Evolutionary conservation across 2,329 filamentous ascomycete genomes (phyloP).

Genomic region (Sporothrix dimorphospora): DNA sequence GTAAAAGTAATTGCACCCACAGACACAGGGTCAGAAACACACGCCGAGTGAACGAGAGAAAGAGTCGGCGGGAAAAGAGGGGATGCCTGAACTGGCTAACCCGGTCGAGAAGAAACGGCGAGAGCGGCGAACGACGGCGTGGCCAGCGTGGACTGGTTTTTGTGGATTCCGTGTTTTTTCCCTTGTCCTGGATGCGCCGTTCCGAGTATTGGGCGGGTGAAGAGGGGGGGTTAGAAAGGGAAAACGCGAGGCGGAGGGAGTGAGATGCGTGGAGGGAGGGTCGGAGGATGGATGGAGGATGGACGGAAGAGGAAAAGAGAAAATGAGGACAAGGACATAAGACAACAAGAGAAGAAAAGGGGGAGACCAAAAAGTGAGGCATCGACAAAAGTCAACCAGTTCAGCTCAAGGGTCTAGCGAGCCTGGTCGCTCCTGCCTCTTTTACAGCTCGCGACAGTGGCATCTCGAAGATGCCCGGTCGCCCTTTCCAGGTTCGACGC

Average conservation of each 20-base stretch:
- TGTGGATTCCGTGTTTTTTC: slow-evolving; percentile 26
- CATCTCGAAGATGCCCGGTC: not conserved
- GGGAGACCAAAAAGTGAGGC: not conserved
- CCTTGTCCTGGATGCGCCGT: slow-evolving; percentile 22
- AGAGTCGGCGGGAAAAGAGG: not conserved
- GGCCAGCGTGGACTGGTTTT: slow-evolving; percentile 27
- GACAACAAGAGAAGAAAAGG: not conserved
- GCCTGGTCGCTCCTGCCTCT: slow-evolving; percentile 10
- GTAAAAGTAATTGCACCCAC: not conserved
- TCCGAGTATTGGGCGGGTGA: slow-evolving; percentile 14
- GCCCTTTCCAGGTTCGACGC: not conserved
- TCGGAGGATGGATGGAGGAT: slow-evolving; percentile 1
- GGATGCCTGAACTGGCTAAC: slow-evolving; percentile 20
- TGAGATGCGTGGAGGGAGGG: slow-evolving; percentile 14
- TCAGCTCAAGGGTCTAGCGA: not conserved
- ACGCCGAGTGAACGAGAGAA: slow-evolving; percentile 26
- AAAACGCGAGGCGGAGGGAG: slow-evolving; percentile 12
- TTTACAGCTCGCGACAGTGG: not conserved
- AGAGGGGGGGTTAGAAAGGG: not conserved
- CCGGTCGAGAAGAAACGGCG: slow-evolving; percentile 23
- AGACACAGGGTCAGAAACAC: slow-evolving; percentile 25
- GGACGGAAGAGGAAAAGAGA: not conserved
- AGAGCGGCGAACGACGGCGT: slow-evolving; percentile 28
- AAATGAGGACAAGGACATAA: not conserved
- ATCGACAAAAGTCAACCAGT: not conserved